These are phyloP conservation scores for Leptoxyphium fumago DNA, from an alignment of 2,329 filamentous ascomycete species.

Conservation along the genomic window DNA sequence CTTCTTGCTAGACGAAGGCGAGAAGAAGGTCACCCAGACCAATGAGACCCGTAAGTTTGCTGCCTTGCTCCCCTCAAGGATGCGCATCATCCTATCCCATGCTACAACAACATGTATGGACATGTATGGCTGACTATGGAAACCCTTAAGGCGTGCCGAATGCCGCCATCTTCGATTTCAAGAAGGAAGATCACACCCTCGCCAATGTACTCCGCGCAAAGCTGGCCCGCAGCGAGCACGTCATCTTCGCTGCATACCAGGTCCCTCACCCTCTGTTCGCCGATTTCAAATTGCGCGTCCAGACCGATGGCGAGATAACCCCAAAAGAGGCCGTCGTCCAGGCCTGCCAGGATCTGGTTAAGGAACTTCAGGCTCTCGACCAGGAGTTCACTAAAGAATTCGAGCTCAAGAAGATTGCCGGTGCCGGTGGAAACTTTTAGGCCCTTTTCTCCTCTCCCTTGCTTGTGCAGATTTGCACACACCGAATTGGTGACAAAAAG, in stretches of 20 bases:
- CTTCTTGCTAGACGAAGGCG: slow-evolving; percentile 71
- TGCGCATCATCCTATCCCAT: neutral
- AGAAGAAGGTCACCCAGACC: slow-evolving; percentile 86
- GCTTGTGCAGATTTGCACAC: too few species aligned
- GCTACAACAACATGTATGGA: neutral
- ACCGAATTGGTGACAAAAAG: too few species aligned
- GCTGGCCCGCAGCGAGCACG: slow-evolving; percentile 68
- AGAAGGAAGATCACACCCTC: slow-evolving; percentile 93
- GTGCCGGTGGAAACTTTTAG: slow-evolving; percentile 8
- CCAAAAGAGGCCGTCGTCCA: slow-evolving; percentile 79
- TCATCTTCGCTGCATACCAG: slow-evolving; percentile 88
- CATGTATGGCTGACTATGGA: neutral
- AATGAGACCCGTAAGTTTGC: slow-evolving; percentile 65
- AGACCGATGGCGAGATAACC: slow-evolving; percentile 76
- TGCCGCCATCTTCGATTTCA: slow-evolving; percentile 86
- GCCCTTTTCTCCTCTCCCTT: neutral
- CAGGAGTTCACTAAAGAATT: slow-evolving; percentile 88
- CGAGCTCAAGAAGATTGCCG: slow-evolving; percentile 69
- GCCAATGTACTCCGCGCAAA: slow-evolving; percentile 79
- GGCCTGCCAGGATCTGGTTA: slow-evolving; percentile 68
- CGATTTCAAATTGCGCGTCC: slow-evolving; percentile 60
- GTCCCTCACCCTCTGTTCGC: slow-evolving; percentile 32
- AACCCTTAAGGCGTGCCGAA: slow-evolving; percentile 62
- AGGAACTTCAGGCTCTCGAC: slow-evolving; percentile 63
- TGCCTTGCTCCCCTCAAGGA: neutral